phyloP scores from a whole-genome alignment of 305 asterid species.

The Petunia hybrid region DNA sequence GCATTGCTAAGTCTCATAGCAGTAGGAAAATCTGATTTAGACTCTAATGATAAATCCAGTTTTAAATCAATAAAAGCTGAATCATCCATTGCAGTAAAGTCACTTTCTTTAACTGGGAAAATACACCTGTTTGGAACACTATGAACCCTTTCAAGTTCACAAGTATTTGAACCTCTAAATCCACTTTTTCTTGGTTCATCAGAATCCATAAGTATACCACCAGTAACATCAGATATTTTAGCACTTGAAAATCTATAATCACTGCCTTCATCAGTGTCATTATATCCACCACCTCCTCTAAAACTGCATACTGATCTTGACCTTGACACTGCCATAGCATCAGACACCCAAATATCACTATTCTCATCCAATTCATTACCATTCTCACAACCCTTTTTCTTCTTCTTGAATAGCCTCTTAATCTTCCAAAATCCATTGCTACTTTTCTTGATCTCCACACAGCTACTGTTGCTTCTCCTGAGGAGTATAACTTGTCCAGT shows the following conservation, averaged over 20 bases:
- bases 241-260: slow-evolving; percentile 73
- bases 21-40: slow-evolving; percentile 42
- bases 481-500: slow-evolving; percentile 59
- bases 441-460: slow-evolving; percentile 74
- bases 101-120: slow-evolving; percentile 63
- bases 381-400: slow-evolving; percentile 43
- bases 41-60: slow-evolving; percentile 64
- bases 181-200: slow-evolving; percentile 58
- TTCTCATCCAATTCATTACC: slow-evolving; percentile 53
- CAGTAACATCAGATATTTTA: slow-evolving; percentile 81
- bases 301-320: slow-evolving; percentile 91
- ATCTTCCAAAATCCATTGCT: slow-evolving; percentile 80
- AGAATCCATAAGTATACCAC: slow-evolving; percentile 59
- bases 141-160: slow-evolving; percentile 34
- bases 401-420: slow-evolving; percentile 70
- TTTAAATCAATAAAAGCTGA: slow-evolving; percentile 83
- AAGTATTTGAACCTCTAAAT: slow-evolving; percentile 22
- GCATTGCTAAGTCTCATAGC: slow-evolving; percentile 42
- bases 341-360: slow-evolving; percentile 69
- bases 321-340: slow-evolving; percentile 70
- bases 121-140: slow-evolving; percentile 45
- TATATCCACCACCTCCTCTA: slow-evolving; percentile 54
- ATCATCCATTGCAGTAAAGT: slow-evolving; percentile 76
- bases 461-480: slow-evolving; percentile 81
- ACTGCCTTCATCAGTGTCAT: slow-evolving; percentile 59